Evolutionary conservation across 306 rosid genomes (phyloP), one percentile per base, ranked within the genome.

Genomic region (Trichosanthes truncata): DNA sequence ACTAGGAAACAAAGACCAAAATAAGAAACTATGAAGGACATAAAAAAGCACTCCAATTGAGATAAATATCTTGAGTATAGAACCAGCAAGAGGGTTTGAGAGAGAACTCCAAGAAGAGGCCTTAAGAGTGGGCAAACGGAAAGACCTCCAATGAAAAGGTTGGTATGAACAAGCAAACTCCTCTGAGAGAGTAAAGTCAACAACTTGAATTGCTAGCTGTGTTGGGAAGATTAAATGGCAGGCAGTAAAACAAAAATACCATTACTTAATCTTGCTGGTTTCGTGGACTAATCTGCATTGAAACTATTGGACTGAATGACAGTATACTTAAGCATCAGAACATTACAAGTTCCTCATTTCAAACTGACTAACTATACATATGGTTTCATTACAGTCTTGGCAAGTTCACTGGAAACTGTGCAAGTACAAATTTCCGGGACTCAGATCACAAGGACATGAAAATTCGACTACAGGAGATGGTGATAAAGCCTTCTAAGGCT

Each of bases 81-180:
- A n/a, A n/a, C n/a, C n/a, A 91, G 96, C 96, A 85, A 82, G 83
- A 55, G 6, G 81, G n/a, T n/a, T 91, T 81, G 89, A 84, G 78
- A 43, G 90, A 89, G 88, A 80, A 83, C 56, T 82, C 85, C 52
- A 88, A 46, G 86, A 93, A 90, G 81, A 80, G 86, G 79, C 72
- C 80, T 78, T 78, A 81, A 60, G 78, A 81, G 51, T 31, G 35
- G 84, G 76, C 68, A 65, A 81, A 79, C 80, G 33, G 79, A 79
- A 69, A 23, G 79, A 72, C 71, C 43, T 36, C 62, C 41, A 65
- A 80, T 65, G 66, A 71, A 72, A 82, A 81, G 81, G 81, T 55
- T 35, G 51, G 78, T 74, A 74, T 33, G 20, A 51, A 33, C 78
- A 33, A 26, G 7, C 48, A 82, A 80, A 53, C 21, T 49, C 21